These are phyloP conservation scores for Yarrowia sp. DNA, from an alignment of 805 yeast genomes.

Conservation along the genomic window DNA sequence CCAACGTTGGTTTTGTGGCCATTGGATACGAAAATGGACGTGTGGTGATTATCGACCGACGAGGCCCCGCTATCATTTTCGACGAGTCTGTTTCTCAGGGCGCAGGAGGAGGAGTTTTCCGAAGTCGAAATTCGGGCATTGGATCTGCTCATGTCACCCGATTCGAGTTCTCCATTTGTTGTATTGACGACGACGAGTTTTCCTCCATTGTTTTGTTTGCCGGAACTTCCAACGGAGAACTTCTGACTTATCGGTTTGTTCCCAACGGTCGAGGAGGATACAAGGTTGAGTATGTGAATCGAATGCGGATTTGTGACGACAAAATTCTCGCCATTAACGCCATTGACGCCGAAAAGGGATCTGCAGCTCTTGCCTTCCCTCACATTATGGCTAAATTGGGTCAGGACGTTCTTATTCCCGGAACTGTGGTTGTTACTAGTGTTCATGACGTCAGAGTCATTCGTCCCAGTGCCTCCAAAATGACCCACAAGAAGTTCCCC, in stretches of 20 bases:
- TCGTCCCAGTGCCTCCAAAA: conserved; percentile 57
- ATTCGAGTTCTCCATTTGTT: conserved; percentile 71
- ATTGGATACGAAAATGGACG: conserved; percentile 76
- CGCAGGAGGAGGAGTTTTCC: conserved; percentile 4
- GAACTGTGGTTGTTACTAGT: conserved; percentile 57
- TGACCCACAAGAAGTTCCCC: conserved; percentile 60
- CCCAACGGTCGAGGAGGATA: conserved; percentile 65
- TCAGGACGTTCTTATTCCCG: conserved; percentile 59
- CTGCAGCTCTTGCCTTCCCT: conserved; percentile 60
- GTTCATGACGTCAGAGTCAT: conserved; percentile 59
- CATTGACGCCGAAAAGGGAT: conserved; percentile 56
- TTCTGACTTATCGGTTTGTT: conserved; percentile 58
- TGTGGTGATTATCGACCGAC: conserved; percentile 67
- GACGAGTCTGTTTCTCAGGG: conserved; percentile 26
- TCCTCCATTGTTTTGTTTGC: conserved; percentile 69
- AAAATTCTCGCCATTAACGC: conserved; percentile 57
- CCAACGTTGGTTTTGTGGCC: conserved; percentile 80
- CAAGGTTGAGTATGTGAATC: conserved; percentile 50
- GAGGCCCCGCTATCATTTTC: conserved; percentile 65
- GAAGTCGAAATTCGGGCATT: neutral
- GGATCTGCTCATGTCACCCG: conserved; percentile 45
- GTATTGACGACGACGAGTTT: conserved; percentile 60
- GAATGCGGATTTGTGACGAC: conserved; percentile 48
- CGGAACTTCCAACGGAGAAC: conserved; percentile 75
- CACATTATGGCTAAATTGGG: conserved; percentile 56